These are phyloP conservation scores for Fusarium sp. DNA, from an alignment of 2,329 filamentous ascomycete genomes.

Conservation along the genomic window DNA sequence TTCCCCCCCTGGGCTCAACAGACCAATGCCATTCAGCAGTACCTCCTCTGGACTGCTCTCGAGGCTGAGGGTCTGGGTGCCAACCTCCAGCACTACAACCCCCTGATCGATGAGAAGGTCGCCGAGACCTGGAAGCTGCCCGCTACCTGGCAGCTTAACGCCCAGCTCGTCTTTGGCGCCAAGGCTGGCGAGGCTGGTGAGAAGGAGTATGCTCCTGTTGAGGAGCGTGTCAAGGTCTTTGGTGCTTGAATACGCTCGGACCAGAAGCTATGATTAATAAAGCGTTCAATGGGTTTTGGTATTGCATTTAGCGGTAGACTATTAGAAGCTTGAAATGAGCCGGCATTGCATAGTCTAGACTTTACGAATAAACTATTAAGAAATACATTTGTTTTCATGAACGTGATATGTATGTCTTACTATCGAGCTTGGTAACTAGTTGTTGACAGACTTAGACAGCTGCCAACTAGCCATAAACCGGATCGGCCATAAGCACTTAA, in stretches of 20 bases:
- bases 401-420: background rate
- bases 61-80: slow-evolving; percentile 84
- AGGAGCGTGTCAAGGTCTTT: slow-evolving; percentile 72
- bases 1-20: slow-evolving; percentile 81
- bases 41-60: slow-evolving; percentile 79
- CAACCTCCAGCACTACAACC: slow-evolving; percentile 95
- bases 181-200: slow-evolving; percentile 62
- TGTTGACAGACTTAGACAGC: too few relatives aligned
- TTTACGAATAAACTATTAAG: slow-evolving; percentile 5
- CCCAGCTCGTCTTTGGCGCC: slow-evolving; percentile 85
- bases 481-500: background rate
- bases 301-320: slow-evolving; percentile 24
- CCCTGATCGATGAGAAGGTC: slow-evolving; percentile 78
- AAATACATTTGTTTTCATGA: background rate
- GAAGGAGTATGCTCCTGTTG: slow-evolving; percentile 70
- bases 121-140: slow-evolving; percentile 73
- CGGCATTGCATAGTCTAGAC: background rate
- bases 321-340: slow-evolving; percentile 13
- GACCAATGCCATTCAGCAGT: slow-evolving; percentile 80
- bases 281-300: slow-evolving; percentile 6
- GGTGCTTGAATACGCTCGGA: slow-evolving; percentile 54
- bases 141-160: slow-evolving; percentile 75
- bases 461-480: too few relatives aligned
- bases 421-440: background rate
- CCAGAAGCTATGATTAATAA: slow-evolving; percentile 11